Evolutionary conservation across 192 early-diverging fungal species (phyloP).

Genomic region (Entomortierella chlamydospora): DNA sequence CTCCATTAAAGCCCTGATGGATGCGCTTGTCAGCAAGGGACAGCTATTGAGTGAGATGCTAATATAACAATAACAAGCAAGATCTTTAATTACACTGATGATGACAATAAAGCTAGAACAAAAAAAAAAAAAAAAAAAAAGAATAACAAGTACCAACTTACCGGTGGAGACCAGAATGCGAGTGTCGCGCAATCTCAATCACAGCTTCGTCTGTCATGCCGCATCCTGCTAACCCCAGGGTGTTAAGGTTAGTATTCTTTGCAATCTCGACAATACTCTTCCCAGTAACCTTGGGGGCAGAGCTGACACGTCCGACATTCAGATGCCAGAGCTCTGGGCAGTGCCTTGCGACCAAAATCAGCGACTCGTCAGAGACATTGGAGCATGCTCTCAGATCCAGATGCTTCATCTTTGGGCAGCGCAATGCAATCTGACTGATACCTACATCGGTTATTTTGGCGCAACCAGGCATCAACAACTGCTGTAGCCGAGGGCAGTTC

Average conservation of each 20-base stretch:
- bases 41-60: conserved; percentile 62
- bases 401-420: conserved; percentile 58
- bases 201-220: conserved; percentile 62
- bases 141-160: neutral
- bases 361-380: conserved; percentile 55
- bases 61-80: neutral
- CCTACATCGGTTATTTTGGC: conserved; percentile 60
- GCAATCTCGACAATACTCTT: conserved; percentile 61
- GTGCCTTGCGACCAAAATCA: conserved; percentile 53
- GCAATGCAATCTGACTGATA: conserved; percentile 48
- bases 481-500: conserved; percentile 50
- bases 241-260: conserved; percentile 54
- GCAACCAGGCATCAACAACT: conserved; percentile 62
- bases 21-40: conserved; percentile 55
- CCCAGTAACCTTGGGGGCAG: conserved; percentile 54
- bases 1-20: conserved; percentile 56
- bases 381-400: conserved; percentile 65
- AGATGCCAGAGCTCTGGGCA: conserved; percentile 60
- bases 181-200: conserved; percentile 53
- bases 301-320: conserved; percentile 62
- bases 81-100: neutral
- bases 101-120: neutral
- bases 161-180: conserved; percentile 51
- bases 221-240: conserved; percentile 63
- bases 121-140: neutral